Evolutionary conservation across 2,329 filamentous ascomycete species (phyloP).

Genomic region (Penicillium sp.): DNA sequence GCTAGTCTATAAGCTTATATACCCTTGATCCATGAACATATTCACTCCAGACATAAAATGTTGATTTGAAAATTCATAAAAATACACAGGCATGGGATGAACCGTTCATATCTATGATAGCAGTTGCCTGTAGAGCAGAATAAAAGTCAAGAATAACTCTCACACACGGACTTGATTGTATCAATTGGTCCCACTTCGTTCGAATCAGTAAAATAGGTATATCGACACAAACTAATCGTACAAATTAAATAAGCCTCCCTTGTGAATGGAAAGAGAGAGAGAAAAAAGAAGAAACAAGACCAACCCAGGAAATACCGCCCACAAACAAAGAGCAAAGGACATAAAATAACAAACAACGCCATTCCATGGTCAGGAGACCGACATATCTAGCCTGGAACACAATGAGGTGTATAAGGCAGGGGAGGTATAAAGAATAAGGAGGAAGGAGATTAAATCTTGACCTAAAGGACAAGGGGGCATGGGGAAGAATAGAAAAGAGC

Average conservation of each 20-base stretch:
- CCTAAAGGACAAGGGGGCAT: not conserved
- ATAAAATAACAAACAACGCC: constrained; percentile 2
- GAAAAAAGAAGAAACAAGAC: not conserved
- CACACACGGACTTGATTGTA: not conserved
- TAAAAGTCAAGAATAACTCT: not conserved
- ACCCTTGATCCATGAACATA: too few species aligned
- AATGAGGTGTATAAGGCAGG: not conserved
- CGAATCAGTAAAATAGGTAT: not conserved
- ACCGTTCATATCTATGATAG: too few species aligned
- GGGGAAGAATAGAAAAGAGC: not conserved
- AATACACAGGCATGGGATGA: too few species aligned
- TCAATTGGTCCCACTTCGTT: not conserved
- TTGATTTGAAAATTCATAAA: too few species aligned
- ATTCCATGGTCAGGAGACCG: constrained; percentile 3
- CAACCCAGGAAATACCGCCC: constrained; percentile 6
- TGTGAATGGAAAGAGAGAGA: not conserved
- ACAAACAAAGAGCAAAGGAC: not conserved
- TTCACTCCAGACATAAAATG: too few species aligned
- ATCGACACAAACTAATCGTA: constrained; percentile 10
- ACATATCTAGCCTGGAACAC: constrained; percentile 4
- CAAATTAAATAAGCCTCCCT: constrained; percentile 1
- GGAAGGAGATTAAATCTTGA: not conserved
- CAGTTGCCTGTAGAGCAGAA: too few species aligned
- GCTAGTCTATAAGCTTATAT: too few species aligned
- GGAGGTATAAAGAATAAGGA: not conserved